These are phyloP conservation scores for Fusarium mangiferae DNA, from an alignment of 2,329 filamentous ascomycete species.

Conservation along the genomic window DNA sequence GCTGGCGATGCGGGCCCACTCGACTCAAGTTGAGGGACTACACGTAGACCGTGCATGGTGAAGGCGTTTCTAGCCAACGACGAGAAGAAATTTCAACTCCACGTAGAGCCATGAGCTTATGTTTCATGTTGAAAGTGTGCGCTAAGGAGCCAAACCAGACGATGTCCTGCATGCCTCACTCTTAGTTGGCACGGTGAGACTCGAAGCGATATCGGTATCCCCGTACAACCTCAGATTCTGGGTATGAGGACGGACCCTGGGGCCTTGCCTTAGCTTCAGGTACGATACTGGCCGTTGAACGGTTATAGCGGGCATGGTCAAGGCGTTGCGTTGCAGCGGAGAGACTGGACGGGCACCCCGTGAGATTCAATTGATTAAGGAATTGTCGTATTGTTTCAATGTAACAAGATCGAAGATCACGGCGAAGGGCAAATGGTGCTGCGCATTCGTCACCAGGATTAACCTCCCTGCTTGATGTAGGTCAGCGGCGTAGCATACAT, in stretches of 20 bases:
- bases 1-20: conserved; percentile 37
- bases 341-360: conserved; percentile 3
- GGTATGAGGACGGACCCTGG: background rate
- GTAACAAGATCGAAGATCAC: conserved; percentile 30
- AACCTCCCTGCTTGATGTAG: conserved; percentile 11
- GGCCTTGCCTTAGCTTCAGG: background rate
- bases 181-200: conserved; percentile 12
- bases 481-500: conserved; percentile 14
- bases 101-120: conserved; percentile 9
- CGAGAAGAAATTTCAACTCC: background rate
- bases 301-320: conserved; percentile 18
- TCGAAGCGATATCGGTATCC: conserved; percentile 3
- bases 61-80: background rate
- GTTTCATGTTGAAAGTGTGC: conserved; percentile 28
- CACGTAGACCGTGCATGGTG: conserved; percentile 27
- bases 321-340: background rate
- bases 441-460: conserved; percentile 4
- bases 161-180: conserved; percentile 26
- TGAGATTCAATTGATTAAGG: conserved; percentile 6
- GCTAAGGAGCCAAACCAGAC: conserved; percentile 11
- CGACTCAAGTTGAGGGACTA: conserved; percentile 12
- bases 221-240: conserved; percentile 2
- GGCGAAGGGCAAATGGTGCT: background rate
- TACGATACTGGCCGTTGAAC: conserved; percentile 13
- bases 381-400: conserved; percentile 1